Conservation (phyloP, 768 basidiomycete species). For the Cystofilobasidium ferigula region DNA sequence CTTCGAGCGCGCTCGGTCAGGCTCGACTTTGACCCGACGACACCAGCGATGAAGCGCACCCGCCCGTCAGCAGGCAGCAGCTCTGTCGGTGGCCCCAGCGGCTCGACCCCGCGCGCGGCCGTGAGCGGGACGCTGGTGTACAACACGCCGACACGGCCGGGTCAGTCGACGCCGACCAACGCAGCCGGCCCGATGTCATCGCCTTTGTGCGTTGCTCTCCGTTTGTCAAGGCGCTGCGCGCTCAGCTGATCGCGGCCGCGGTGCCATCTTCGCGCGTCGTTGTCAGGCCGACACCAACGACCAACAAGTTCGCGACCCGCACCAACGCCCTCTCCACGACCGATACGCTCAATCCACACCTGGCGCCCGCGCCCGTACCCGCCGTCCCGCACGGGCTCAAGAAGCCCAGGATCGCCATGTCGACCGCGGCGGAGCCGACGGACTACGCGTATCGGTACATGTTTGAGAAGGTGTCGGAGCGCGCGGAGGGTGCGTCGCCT, state of each 20-base stretch:
- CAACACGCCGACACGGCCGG: neutral
- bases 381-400: conserved; percentile 23
- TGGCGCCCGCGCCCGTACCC: conserved; percentile 28
- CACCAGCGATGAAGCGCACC: conserved; percentile 14
- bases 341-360: conserved; percentile 40
- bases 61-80: conserved; percentile 1
- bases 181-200: neutral
- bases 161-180: neutral
- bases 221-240: too few species aligned
- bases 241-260: too few species aligned
- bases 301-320: conserved; percentile 32
- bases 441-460: conserved; percentile 56
- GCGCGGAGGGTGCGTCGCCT: conserved; percentile 57
- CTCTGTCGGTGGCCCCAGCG: neutral
- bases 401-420: conserved; percentile 33
- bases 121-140: neutral
- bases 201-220: neutral
- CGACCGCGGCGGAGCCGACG: conserved; percentile 32
- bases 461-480: conserved; percentile 78
- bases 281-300: neutral
- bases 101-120: neutral
- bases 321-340: conserved; percentile 36
- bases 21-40: conserved; percentile 5
- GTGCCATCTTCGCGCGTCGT: neutral
- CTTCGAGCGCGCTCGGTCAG: neutral